A percentile compares a stretch with the other conserved stretches of the same genome.
Conservation (phyloP, 2,329 filamentous ascomycete genomes). For the Fusarium mangiferae region DNA sequence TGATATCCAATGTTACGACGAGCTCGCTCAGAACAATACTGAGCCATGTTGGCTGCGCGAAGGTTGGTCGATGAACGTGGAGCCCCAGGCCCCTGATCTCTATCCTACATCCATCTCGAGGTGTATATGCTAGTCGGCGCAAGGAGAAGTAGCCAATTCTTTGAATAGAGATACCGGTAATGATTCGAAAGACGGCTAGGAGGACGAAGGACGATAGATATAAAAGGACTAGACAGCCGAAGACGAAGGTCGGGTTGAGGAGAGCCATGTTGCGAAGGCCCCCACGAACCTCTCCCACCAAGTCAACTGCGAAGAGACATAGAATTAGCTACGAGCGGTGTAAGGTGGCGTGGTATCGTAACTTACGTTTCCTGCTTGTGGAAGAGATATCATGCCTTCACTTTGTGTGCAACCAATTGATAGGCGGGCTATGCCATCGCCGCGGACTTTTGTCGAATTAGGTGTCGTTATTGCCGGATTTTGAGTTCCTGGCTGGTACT, state of each 20-base stretch:
- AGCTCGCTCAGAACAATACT: slow-evolving; percentile 90
- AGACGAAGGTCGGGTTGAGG: slow-evolving; percentile 81
- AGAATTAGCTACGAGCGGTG: slow-evolving; percentile 41
- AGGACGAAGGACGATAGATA: slow-evolving; percentile 94
- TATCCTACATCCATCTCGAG: slow-evolving; percentile 87
- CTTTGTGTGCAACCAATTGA: slow-evolving; percentile 29
- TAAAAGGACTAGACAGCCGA: slow-evolving; percentile 84
- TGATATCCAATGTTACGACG: slow-evolving; percentile 82
- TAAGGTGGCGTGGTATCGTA: slow-evolving; percentile 35
- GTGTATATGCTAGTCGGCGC: slow-evolving; percentile 88
- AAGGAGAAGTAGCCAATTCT: slow-evolving; percentile 93
- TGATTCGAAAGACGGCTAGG: slow-evolving; percentile 90
- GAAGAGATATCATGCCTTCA: slow-evolving; percentile 45
- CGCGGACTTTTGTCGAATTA: slow-evolving; percentile 24
- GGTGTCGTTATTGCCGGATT: slow-evolving; percentile 34
- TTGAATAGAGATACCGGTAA: slow-evolving; percentile 95
- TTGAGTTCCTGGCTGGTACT: slow-evolving; percentile 33
- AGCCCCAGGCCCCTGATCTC: slow-evolving; percentile 90
- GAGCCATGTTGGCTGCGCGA: slow-evolving; percentile 96
- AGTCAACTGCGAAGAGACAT: slow-evolving; percentile 30
- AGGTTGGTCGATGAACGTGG: slow-evolving; percentile 90
- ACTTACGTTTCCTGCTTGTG: slow-evolving; percentile 40
- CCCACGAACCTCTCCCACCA: slow-evolving; percentile 41
- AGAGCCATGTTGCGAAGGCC: slow-evolving; percentile 65
- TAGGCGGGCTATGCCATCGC: slow-evolving; percentile 43